Evolutionary conservation across 2,329 filamentous ascomycete genomes (phyloP).

Genomic region (Aspergillus eucalypticola): DNA sequence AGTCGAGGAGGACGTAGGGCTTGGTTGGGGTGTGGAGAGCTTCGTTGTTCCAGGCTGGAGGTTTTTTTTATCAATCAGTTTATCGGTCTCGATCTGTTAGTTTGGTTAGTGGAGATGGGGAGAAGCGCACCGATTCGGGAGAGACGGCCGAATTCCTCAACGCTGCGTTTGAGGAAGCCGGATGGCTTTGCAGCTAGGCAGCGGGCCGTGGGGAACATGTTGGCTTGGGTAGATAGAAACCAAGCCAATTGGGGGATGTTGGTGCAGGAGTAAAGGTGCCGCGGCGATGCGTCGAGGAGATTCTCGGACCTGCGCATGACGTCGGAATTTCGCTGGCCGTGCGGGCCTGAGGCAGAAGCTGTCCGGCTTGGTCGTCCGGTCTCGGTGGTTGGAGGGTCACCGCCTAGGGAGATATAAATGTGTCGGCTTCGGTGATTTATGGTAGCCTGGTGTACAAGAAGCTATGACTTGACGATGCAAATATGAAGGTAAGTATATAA

Average conservation of each 20-base stretch:
- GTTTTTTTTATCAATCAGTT: constrained; percentile 5
- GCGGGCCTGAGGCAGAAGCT: constrained; percentile 7
- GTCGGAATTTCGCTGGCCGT: neutral
- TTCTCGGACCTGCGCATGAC: neutral
- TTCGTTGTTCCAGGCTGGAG: constrained; percentile 45
- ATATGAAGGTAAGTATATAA: too few species aligned
- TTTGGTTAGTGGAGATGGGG: neutral
- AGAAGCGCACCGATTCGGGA: constrained; percentile 53
- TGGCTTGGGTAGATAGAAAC: neutral
- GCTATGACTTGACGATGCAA: too few species aligned
- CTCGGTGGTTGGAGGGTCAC: neutral
- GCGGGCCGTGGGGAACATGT: constrained; percentile 43
- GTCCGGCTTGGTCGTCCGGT: neutral
- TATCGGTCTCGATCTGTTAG: neutral
- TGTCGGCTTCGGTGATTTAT: too few species aligned
- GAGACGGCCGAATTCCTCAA: constrained; percentile 60
- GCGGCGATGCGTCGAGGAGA: neutral
- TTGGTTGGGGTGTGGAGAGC: constrained; percentile 39
- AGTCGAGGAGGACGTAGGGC: constrained; percentile 43
- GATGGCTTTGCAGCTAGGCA: constrained; percentile 40
- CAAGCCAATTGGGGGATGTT: neutral
- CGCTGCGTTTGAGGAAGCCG: constrained; percentile 59
- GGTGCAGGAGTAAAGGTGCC: neutral
- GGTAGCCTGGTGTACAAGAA: too few species aligned
- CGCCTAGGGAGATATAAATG: neutral